Evolutionary conservation across 805 yeast species (phyloP), one percentile per base, ranked within the genome.

Genomic region (Candida palmyrensis): DNA sequence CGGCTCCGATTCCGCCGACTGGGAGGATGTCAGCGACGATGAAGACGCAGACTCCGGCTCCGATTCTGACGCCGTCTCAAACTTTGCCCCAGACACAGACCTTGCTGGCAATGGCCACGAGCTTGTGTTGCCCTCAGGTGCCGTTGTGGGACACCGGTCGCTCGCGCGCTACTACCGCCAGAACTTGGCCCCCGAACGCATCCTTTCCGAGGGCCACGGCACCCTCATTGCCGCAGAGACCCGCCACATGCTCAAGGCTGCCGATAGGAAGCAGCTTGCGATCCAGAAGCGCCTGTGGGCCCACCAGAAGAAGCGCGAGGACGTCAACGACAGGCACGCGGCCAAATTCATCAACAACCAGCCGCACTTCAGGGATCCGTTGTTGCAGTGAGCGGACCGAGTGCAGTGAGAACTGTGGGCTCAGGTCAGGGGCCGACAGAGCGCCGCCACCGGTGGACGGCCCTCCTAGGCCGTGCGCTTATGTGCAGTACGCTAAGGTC

Each of bases 331-430:
- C 42, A 57, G 76, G 63, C 62, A 78, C 41, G 83, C 85, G 19
- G 73, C 77, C 36, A 83, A 77, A 56, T 76, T 76, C 53, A 66
- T 79, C 54, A 92, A 90, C 59, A 73, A 77, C 69, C 96, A 90
- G 70, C 75, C 77, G 19, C 95, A 92, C 46, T 66, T 48, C 48
- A 61, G 72, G 40, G 71, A 66, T 42, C 68, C 34, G 12, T 31
- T 31, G 20, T 31, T 31, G 25, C 34, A 31, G 19, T 31, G 27
- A 30, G 22, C 27, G 9, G 27, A n/a, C 17, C n/a, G n/a, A n/a
- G n/a, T n/a, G n/a, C n/a, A n/a, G n/a, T n/a, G n/a, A n/a, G n/a
- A n/a, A n/a, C n/a, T n/a, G n/a, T n/a, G n/a, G n/a, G n/a, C n/a
- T n/a, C n/a, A n/a, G n/a, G n/a, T n/a, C n/a, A n/a, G n/a, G n/a